These are phyloP conservation scores for Trametes meyenii DNA, from an alignment of 768 basidiomycete species.

Conservation along the genomic window DNA sequence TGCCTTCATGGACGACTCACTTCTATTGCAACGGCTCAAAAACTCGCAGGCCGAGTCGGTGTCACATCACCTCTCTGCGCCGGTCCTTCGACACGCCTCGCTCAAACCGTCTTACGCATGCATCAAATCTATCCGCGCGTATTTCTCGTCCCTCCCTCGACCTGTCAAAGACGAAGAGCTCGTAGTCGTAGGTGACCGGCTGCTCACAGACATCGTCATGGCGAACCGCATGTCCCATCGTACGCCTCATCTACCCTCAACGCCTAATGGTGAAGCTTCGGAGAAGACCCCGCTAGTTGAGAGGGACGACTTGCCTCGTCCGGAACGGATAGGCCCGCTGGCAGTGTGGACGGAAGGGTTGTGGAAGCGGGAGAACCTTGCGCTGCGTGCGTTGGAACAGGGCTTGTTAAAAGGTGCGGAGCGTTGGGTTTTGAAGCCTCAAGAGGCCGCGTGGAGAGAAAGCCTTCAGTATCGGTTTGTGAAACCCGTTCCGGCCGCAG, in stretches of 20 bases:
- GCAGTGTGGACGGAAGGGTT: slow-evolving; percentile 72
- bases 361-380: slow-evolving; percentile 66
- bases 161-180: slow-evolving; percentile 66
- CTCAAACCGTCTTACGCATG: slow-evolving; percentile 85
- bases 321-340: slow-evolving; percentile 48
- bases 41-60: slow-evolving; percentile 80
- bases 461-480: slow-evolving; percentile 20
- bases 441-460: slow-evolving; percentile 17
- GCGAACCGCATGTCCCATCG: slow-evolving; percentile 67
- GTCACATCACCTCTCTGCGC: slow-evolving; percentile 70
- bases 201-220: slow-evolving; percentile 91
- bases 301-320: background rate
- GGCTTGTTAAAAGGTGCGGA: slow-evolving; percentile 49
- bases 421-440: slow-evolving; percentile 37
- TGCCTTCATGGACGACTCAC: background rate
- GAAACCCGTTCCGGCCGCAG: slow-evolving; percentile 2
- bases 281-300: slow-evolving; percentile 13
- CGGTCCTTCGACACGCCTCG: slow-evolving; percentile 76
- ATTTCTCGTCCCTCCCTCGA: slow-evolving; percentile 66
- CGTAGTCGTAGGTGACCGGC: slow-evolving; percentile 86
- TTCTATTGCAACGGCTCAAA: background rate
- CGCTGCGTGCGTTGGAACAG: slow-evolving; percentile 63
- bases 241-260: background rate
- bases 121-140: slow-evolving; percentile 65
- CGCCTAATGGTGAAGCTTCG: slow-evolving; percentile 10